phyloP scores from a whole-genome alignment of 2,329 filamentous ascomycete genomes.

The Colletotrichum sp. region DNA sequence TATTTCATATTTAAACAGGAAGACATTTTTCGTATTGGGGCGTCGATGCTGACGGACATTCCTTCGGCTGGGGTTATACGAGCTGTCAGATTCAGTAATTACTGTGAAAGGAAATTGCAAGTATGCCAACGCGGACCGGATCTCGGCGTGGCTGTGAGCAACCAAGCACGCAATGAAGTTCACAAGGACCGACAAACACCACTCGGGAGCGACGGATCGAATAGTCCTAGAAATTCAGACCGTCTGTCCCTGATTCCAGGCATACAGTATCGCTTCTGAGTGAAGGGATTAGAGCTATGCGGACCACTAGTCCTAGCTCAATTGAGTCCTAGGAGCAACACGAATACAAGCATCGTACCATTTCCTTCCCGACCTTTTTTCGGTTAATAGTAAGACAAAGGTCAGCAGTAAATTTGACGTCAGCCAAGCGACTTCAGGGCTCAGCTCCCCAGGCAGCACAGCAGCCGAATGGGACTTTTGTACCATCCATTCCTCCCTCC shows the following conservation, averaged over 20 bases:
- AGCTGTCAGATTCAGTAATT: not conserved
- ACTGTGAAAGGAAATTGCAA: not conserved
- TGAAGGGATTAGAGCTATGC: not conserved
- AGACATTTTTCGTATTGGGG: not conserved
- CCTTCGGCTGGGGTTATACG: not conserved
- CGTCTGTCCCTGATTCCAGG: not conserved
- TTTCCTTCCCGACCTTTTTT: not conserved
- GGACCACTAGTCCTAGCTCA: not conserved
- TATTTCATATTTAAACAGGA: not conserved
- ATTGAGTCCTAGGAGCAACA: not conserved
- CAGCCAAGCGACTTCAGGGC: not conserved
- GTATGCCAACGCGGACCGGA: not conserved
- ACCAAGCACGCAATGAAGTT: not conserved
- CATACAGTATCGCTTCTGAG: not conserved
- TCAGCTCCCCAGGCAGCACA: not conserved
- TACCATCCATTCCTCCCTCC: not conserved
- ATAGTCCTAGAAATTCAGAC: not conserved
- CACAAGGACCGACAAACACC: not conserved
- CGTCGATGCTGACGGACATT: not conserved
- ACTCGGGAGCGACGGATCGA: not conserved
- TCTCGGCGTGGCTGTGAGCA: not conserved
- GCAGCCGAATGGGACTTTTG: not conserved
- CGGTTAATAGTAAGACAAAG: not conserved
- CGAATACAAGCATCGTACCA: not conserved
- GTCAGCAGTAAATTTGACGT: not conserved